phyloP scores from a whole-genome alignment of 164 flowering plant species.

The Dillenia suffruticosa region DNA sequence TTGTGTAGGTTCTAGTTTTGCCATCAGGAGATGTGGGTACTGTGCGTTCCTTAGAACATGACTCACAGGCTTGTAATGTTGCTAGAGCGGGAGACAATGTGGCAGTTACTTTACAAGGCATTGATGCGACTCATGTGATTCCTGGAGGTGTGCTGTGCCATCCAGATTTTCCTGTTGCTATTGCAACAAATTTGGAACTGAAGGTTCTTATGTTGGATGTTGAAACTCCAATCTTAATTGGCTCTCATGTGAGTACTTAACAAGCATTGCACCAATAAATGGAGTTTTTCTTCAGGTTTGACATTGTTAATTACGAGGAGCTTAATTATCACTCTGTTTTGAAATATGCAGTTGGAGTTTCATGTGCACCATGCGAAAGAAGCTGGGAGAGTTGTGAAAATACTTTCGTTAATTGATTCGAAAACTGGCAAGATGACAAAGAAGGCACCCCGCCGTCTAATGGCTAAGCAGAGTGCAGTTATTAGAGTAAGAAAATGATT shows the following conservation, averaged over 20 bases:
- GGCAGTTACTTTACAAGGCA: conserved; percentile 62
- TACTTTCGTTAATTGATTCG: conserved; percentile 67
- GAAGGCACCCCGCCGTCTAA: conserved; percentile 74
- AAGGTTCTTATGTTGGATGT: conserved; percentile 76
- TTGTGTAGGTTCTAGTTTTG: conserved; percentile 75
- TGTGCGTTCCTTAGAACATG: conserved; percentile 63
- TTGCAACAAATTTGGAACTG: conserved; percentile 71
- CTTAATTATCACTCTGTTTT: neutral
- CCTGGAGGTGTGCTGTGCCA: conserved; percentile 95
- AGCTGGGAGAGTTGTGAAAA: conserved; percentile 69
- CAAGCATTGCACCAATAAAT: too few relatives aligned
- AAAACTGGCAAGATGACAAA: conserved; percentile 77
- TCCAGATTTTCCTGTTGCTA: conserved; percentile 79
- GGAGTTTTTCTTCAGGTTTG: too few relatives aligned
- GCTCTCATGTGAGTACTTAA: conserved; percentile 60
- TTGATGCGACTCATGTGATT: conserved; percentile 53
- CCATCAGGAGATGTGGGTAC: conserved; percentile 68
- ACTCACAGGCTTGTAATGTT: conserved; percentile 49
- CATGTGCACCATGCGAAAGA: conserved; percentile 87
- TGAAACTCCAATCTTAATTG: conserved; percentile 63
- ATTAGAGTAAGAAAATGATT: conserved; percentile 51
- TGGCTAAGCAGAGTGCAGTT: conserved; percentile 79
- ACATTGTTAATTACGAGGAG: too few relatives aligned
- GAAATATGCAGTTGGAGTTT: conserved; percentile 67
- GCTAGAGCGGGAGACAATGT: conserved; percentile 97